Conservation (phyloP, 257 asterid species). For the Voacanga thouarsii region DNA sequence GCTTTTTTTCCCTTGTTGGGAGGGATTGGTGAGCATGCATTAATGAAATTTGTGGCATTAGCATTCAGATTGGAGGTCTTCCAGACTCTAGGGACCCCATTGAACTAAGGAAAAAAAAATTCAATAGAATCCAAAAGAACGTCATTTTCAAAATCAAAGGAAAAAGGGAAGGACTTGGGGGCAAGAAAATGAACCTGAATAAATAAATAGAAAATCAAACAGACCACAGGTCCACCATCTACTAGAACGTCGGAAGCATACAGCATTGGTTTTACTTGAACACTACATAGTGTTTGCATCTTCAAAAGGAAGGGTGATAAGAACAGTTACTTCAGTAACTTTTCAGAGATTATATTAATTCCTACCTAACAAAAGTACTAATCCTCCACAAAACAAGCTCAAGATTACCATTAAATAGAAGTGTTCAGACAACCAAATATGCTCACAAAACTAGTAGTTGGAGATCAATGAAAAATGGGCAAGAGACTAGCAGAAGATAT, state of each 20-base stretch:
- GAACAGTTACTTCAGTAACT: neutral
- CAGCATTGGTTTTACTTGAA: neutral
- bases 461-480: neutral
- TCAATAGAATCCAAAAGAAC: neutral
- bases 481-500: slow-evolving; percentile 35
- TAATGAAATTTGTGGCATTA: neutral
- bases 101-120: neutral
- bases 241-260: neutral
- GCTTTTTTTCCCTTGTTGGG: neutral
- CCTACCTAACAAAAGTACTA: neutral
- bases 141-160: neutral
- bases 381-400: neutral
- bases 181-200: neutral
- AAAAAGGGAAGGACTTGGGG: neutral
- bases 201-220: neutral
- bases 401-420: neutral
- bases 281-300: neutral
- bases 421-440: neutral
- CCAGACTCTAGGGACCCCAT: slow-evolving; percentile 7
- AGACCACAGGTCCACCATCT: neutral
- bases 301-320: neutral
- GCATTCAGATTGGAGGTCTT: neutral
- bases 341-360: neutral
- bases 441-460: neutral
- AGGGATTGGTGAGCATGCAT: neutral